These are phyloP conservation scores for Bacidia gigantensis DNA, from an alignment of 495 filamentous ascomycete species.

Conservation along the genomic window DNA sequence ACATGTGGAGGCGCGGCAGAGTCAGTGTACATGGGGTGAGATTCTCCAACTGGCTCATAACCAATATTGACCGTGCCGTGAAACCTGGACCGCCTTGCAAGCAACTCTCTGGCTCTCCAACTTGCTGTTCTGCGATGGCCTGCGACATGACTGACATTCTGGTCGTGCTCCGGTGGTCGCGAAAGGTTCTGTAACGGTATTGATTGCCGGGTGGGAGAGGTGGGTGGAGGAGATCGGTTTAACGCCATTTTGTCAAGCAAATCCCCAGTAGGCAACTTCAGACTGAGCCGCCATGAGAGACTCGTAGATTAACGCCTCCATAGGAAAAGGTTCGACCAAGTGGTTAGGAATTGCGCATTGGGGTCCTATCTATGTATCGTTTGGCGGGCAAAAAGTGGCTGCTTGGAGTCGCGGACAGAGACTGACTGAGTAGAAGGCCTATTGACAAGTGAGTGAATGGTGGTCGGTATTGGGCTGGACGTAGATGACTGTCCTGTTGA, in stretches of 20 bases:
- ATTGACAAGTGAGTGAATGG: background rate
- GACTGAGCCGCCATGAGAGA: background rate
- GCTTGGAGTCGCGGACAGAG: too few relatives aligned
- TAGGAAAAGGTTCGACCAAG: background rate
- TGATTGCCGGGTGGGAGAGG: conserved; percentile 43
- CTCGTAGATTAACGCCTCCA: background rate
- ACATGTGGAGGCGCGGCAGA: conserved; percentile 17
- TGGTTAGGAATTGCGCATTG: too few relatives aligned
- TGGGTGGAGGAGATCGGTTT: conserved; percentile 36
- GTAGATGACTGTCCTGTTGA: background rate
- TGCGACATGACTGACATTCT: background rate
- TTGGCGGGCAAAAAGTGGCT: too few relatives aligned
- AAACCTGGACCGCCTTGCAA: conserved; percentile 17
- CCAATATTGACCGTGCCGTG: conserved; percentile 17
- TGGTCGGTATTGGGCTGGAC: background rate
- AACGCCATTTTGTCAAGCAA: conserved; percentile 38
- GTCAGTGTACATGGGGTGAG: conserved; percentile 32
- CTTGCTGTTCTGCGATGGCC: conserved; percentile 14
- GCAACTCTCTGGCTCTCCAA: conserved; percentile 11
- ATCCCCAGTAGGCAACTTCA: background rate
- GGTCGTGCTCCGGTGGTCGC: conserved; percentile 37
- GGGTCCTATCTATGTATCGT: too few relatives aligned
- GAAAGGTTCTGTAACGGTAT: conserved; percentile 79
- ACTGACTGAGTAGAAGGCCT: too few relatives aligned
- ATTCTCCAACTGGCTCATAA: conserved; percentile 36